Evolutionary conservation across 177 flowering plant genomes (phyloP), one percentile per base, ranked within the genome.

Genomic region (Vitis hybrid): DNA sequence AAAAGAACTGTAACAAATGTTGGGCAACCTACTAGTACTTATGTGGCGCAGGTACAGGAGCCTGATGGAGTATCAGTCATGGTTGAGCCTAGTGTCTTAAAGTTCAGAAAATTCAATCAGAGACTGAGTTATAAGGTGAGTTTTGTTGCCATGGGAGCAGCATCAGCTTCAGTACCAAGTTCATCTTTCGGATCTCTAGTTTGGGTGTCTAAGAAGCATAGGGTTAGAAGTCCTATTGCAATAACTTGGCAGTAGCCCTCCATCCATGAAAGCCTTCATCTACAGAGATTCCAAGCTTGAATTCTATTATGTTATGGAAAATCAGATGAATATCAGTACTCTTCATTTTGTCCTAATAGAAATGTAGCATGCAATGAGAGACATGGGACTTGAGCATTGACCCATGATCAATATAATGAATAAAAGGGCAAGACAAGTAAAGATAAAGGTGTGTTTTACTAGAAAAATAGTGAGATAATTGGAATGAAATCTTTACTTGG

Each of bases 151-250:
- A 2, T 55, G 3, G 71, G 57, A 24, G 49, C 70, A 20, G 30
- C 3, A n/a, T 15, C 32, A 17, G 12, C 17, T 15, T 65, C 70
- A 27, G 30, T 27, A 3, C 62, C 73, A 6, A 64, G 48, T 17
- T 74, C 64, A 27, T 76, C 86, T 18, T 89, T 86, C 66, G 97
- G 93, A 15, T 81, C 83, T 2, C 61, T 91, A 1, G 61, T 58
- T 46, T 91, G 92, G 93, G 71, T 68, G 9, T 85, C 79, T 0
- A 63, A 70, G 13, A 78, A 73, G 35, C 74, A 85, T 65, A 67
- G 27, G 48, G 93, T 88, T 15, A 80, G 82, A 72, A 89, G 93
- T 77, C 91, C 93, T 6, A 80, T 90, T 68, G 90, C 91, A 15
- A 85, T 81, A 41, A 83, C 85, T 20, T 90, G 86, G 86, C 67